A percentile compares a stretch with the other conserved stretches of the same genome.
Conservation (phyloP, 1,139 yeast species). For the Candida sanyaensis region DNA sequence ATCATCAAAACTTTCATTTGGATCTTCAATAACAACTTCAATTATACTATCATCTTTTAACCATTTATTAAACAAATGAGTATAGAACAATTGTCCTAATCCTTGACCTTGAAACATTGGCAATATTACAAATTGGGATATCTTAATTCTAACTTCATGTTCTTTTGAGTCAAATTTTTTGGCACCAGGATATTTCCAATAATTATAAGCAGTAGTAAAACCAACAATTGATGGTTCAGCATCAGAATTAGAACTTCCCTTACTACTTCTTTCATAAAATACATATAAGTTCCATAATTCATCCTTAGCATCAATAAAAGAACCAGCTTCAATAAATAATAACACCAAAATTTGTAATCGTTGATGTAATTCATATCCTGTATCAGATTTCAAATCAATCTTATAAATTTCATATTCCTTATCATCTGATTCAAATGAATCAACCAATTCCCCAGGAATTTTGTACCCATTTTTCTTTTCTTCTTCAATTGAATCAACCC, state of each 20-base stretch:
- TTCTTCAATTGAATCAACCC: constrained; percentile 58
- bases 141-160: constrained; percentile 62
- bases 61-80: constrained; percentile 57
- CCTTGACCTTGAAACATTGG: constrained; percentile 78
- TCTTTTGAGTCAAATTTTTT: constrained; percentile 53
- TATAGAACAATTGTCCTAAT: constrained; percentile 71
- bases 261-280: constrained; percentile 39
- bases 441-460: constrained; percentile 53
- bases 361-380: constrained; percentile 57
- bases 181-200: constrained; percentile 72
- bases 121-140: constrained; percentile 82
- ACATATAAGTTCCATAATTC: constrained; percentile 69
- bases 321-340: constrained; percentile 91
- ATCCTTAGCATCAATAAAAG: constrained; percentile 78
- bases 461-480: constrained; percentile 43
- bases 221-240: constrained; percentile 59
- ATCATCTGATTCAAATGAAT: constrained; percentile 30
- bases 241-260: constrained; percentile 24
- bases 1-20: constrained; percentile 90
- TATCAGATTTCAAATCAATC: constrained; percentile 38
- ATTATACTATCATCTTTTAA: constrained; percentile 49
- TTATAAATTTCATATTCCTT: constrained; percentile 37
- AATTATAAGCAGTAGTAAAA: constrained; percentile 80
- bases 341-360: constrained; percentile 80
- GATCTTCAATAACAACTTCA: constrained; percentile 92